A percentile compares a stretch with the other conserved stretches of the same genome.
phyloP scores from a whole-genome alignment of 768 basidiomycete species.

The Pholiota microspora region DNA sequence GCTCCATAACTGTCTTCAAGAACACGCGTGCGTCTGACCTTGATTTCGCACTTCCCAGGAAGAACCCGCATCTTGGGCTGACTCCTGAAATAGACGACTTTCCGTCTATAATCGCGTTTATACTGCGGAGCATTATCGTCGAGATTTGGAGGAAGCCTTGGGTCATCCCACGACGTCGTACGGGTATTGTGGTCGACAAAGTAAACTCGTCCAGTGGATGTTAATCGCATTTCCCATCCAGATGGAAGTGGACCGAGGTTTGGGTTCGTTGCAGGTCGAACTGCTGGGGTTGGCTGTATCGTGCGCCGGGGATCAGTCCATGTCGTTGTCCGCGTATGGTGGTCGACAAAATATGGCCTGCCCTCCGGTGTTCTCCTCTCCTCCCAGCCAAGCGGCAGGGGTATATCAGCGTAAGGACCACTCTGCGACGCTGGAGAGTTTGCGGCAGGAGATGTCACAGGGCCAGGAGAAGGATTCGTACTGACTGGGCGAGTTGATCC shows the following conservation, averaged over 20 bases:
- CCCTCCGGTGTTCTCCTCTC: conserved; percentile 90
- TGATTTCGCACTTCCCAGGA: conserved; percentile 84
- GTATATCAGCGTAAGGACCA: conserved; percentile 55
- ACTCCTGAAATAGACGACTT: conserved; percentile 89
- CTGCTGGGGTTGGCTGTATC: conserved; percentile 46
- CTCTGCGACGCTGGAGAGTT: conserved; percentile 29
- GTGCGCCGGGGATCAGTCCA: conserved; percentile 84
- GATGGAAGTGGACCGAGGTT: conserved; percentile 82
- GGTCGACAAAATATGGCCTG: conserved; percentile 59
- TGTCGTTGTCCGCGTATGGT: conserved; percentile 87
- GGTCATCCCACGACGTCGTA: conserved; percentile 93
- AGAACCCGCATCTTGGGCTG: conserved; percentile 81
- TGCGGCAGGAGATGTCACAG: conserved; percentile 18
- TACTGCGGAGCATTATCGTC: conserved; percentile 93
- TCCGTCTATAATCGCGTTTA: conserved; percentile 89
- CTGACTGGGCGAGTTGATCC: conserved; percentile 24
- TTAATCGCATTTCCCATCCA: conserved; percentile 95
- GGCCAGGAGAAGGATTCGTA: conserved; percentile 21
- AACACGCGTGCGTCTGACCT: conserved; percentile 75
- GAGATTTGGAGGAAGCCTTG: conserved; percentile 76
- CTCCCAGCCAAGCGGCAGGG: conserved; percentile 89
- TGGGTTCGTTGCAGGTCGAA: conserved; percentile 48
- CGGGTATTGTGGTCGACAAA: conserved; percentile 92
- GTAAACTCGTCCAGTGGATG: conserved; percentile 81
- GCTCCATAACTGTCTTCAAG: conserved; percentile 86